A percentile compares a stretch with the other conserved stretches of the same genome.
These are phyloP conservation scores for Exsudoporus frostii DNA, from an alignment of 768 basidiomycete genomes.

Conservation along the genomic window DNA sequence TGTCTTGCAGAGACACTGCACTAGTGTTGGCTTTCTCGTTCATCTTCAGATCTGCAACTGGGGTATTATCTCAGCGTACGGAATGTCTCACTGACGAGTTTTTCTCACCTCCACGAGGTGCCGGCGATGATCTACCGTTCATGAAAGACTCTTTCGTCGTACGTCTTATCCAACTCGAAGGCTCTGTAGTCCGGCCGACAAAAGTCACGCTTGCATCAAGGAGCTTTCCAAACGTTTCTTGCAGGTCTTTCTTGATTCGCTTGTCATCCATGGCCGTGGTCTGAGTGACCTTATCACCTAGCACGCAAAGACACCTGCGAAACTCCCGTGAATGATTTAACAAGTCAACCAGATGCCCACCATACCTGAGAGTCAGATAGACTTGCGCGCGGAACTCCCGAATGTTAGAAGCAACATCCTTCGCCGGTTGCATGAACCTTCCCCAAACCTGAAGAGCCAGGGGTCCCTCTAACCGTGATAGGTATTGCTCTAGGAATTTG, in stretches of 20 bases:
- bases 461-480: constrained; percentile 81
- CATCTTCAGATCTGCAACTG: constrained; percentile 40
- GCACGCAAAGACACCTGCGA: constrained; percentile 65
- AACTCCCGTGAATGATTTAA: constrained; percentile 9
- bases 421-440: constrained; percentile 71
- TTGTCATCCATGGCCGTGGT: constrained; percentile 91
- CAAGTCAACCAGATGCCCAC: background rate
- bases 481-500: constrained; percentile 84
- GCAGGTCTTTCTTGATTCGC: constrained; percentile 82
- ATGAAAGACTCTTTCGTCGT: constrained; percentile 56
- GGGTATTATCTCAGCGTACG: background rate
- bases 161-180: constrained; percentile 77
- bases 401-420: constrained; percentile 65
- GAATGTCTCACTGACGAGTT: background rate
- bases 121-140: constrained; percentile 76
- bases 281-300: constrained; percentile 82
- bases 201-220: constrained; percentile 76
- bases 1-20: constrained; percentile 38
- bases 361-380: constrained; percentile 71
- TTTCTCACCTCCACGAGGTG: constrained; percentile 48
- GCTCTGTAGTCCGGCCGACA: constrained; percentile 70
- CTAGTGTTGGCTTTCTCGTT: constrained; percentile 61
- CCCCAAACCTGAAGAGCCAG: constrained; percentile 91
- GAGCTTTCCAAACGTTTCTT: constrained; percentile 86
- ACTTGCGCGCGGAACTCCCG: constrained; percentile 69